Conservation (phyloP, 257 asterid species). For the Vinca minor region DNA sequence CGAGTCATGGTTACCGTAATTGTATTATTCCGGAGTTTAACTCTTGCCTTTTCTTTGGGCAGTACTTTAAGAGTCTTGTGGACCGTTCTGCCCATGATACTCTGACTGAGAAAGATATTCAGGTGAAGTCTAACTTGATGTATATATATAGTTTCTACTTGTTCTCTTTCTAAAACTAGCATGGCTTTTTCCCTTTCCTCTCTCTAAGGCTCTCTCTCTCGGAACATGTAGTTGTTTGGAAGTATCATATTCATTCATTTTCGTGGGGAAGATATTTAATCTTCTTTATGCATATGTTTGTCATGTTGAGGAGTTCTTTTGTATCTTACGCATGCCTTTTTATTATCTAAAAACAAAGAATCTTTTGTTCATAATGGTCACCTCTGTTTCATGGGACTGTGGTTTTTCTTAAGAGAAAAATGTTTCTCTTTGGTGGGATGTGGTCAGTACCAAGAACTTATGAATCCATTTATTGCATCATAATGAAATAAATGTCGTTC, state of each 20-base stretch:
- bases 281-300: too few species aligned
- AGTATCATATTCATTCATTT: neutral
- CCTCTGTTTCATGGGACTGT: neutral
- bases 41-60: slow-evolving; percentile 24
- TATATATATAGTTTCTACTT: neutral
- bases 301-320: neutral
- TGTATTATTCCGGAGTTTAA: neutral
- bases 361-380: neutral
- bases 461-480: neutral
- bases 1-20: slow-evolving; percentile 8
- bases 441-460: neutral
- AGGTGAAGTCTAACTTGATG: slow-evolving; percentile 35
- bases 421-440: neutral
- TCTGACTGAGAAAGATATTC: slow-evolving; percentile 72
- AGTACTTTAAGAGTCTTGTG: slow-evolving; percentile 70
- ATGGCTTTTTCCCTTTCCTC: too few species aligned
- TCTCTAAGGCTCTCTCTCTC: neutral
- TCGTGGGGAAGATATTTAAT: neutral
- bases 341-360: neutral
- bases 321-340: neutral
- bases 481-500: neutral
- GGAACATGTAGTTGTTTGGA: neutral
- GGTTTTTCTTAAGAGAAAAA: neutral
- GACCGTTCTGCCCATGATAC: slow-evolving; percentile 62
- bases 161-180: neutral